Base-by-base conservation (phyloP, 768 basidiomycete species). In the Podaxis mareebaensis region DNA sequence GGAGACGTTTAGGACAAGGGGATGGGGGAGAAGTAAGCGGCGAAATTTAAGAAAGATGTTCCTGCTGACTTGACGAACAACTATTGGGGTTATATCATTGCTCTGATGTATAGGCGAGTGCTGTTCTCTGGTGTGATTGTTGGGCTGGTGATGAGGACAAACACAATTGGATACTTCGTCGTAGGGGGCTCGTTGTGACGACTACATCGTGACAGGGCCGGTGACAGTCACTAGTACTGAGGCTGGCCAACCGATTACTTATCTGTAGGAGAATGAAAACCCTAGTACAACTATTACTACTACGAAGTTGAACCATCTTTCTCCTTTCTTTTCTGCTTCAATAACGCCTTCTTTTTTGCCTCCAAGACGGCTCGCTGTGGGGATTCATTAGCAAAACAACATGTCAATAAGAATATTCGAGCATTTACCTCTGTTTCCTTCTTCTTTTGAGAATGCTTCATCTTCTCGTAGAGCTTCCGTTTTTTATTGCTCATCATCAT, bases 401-500 rank as follows among this genome's bases (percentile, higher is more conserved):
- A 28, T 49, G 30, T 44, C 51, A 20, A 44, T 30, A 44, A 42
- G 33, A 28, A 22, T 5, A 30, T 28, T 26, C 38, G 36, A 62
- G 58, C 26, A 78, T 89, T 68, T 73, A 95, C 95, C 91, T 96
- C 93, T 26, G 82, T 77, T 13, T 81, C 81, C 64, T 88, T 88
- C 77, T 89, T 92, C 73, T 84, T 83, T 72, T 96, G 85, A 67
- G 89, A 88, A 72, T 92, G 86, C 78, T 95, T 93, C 86, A 97
- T 92, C 77, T 91, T 91, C 76, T 95, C 93, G 74, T 96, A 96
- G 69, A 97, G 76, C 76, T 96, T 96, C 69, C 88, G 85, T 75
- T 96, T 91, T 78, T 92, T 94, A 76, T 93, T 95, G 79, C 93
- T 96, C 89, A 97, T 89, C 86, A 98, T 83, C 89, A 98, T 96